Percentiles rank a stretch among this genome's conserved stretches.
These are phyloP conservation scores for Oemleria cerasiformis DNA, from an alignment of 306 rosid genomes.

Conservation along the genomic window DNA sequence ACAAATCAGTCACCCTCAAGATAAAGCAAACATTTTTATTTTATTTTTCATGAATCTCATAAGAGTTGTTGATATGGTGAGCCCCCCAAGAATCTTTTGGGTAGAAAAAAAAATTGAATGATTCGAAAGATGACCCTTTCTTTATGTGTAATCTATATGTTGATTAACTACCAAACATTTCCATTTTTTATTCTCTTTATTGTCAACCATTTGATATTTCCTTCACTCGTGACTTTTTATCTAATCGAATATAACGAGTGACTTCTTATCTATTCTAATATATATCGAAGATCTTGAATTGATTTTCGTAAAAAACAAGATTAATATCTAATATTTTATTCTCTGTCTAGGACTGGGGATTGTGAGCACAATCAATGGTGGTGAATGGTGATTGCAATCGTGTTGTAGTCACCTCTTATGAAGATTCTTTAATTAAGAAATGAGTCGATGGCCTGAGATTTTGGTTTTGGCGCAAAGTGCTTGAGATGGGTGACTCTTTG, in stretches of 20 bases:
- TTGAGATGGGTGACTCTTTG: not conserved
- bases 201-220: conserved; percentile 16
- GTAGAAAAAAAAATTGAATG: conserved; percentile 10
- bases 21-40: not conserved
- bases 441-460: not conserved
- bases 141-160: not conserved
- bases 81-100: conserved; percentile 16
- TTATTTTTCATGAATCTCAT: conserved; percentile 1
- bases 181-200: not conserved
- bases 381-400: conserved; percentile 4
- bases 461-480: not conserved
- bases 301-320: no score
- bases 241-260: not conserved
- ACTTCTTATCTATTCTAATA: not conserved
- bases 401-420: not conserved
- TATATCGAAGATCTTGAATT: no score
- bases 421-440: not conserved
- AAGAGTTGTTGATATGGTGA: conserved; percentile 15
- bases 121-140: conserved; percentile 3
- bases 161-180: not conserved
- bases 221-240: not conserved
- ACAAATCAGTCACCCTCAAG: conserved; percentile 24
- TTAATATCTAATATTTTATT: not conserved
- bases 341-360: not conserved
- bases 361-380: conserved; percentile 7